phyloP scores from a whole-genome alignment of 208 protist genomes.

The Trypanosoma avium region DNA sequence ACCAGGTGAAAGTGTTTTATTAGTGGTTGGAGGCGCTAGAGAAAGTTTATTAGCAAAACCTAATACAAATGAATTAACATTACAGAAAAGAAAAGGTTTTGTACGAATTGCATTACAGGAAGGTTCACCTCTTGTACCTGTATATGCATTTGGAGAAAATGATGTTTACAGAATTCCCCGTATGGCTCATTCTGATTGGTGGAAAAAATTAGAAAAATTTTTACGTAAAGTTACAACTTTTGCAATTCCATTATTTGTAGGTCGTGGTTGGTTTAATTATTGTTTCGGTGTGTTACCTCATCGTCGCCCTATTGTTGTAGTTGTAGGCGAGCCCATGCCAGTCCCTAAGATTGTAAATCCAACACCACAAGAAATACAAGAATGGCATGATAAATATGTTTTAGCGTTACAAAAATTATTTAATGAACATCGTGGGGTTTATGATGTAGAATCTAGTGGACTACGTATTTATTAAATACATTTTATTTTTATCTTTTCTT shows the following conservation, averaged over 20 bases:
- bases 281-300: conserved; percentile 67
- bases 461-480: conserved; percentile 47
- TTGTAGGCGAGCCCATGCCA: conserved; percentile 74
- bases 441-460: conserved; percentile 66
- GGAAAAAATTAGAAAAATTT: conserved; percentile 30
- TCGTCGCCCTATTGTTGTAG: conserved; percentile 74
- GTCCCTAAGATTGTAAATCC: conserved; percentile 67
- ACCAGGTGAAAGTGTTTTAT: conserved; percentile 75
- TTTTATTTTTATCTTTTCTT: neutral
- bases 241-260: conserved; percentile 60
- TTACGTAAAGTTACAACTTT: conserved; percentile 60
- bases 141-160: conserved; percentile 89
- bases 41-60: conserved; percentile 74
- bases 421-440: conserved; percentile 63
- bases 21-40: conserved; percentile 82
- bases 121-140: conserved; percentile 73
- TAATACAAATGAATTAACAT: conserved; percentile 67
- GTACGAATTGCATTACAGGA: conserved; percentile 85
- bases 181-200: conserved; percentile 28
- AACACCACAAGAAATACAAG: conserved; percentile 57
- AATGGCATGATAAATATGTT: conserved; percentile 81
- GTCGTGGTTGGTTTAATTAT: conserved; percentile 83
- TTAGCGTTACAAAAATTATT: conserved; percentile 70
- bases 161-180: conserved; percentile 68
- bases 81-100: conserved; percentile 82